These are phyloP conservation scores for Xylaria digitata DNA, from an alignment of 2,329 filamentous ascomycete genomes.

Conservation along the genomic window DNA sequence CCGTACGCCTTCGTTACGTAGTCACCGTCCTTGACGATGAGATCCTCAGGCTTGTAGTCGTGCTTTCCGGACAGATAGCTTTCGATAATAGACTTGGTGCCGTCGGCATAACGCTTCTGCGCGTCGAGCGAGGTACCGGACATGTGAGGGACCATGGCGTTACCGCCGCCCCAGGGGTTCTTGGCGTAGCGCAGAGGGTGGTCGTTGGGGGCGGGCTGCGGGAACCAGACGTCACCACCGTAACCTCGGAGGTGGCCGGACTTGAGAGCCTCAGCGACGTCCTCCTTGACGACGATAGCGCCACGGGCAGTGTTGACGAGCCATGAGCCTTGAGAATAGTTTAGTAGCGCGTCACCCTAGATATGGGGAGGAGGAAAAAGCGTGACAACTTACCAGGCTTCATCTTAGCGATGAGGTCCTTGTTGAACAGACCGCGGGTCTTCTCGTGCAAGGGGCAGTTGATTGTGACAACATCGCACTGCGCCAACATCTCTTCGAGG, in stretches of 20 bases:
- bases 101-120: slow-evolving; percentile 89
- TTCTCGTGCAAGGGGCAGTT: slow-evolving; percentile 99
- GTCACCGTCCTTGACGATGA: slow-evolving; percentile 90
- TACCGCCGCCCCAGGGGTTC: slow-evolving; percentile 96
- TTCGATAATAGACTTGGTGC: slow-evolving; percentile 88
- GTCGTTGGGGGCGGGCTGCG: slow-evolving; percentile 93
- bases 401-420: slow-evolving; percentile 98
- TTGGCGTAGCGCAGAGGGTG: slow-evolving; percentile 92
- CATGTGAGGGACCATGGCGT: slow-evolving; percentile 99
- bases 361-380: neutral
- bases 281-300: slow-evolving; percentile 99
- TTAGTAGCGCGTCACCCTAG: slow-evolving; percentile 9
- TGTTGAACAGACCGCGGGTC: slow-evolving; percentile 96
- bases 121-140: slow-evolving; percentile 98
- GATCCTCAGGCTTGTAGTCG: slow-evolving; percentile 89
- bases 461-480: slow-evolving; percentile 98
- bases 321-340: slow-evolving; percentile 75
- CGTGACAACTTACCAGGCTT: slow-evolving; percentile 79
- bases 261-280: slow-evolving; percentile 93
- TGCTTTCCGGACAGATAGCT: slow-evolving; percentile 89
- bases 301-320: slow-evolving; percentile 98
- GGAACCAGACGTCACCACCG: slow-evolving; percentile 94
- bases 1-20: slow-evolving; percentile 97
- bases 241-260: slow-evolving; percentile 90
- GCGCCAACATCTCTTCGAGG: slow-evolving; percentile 91